Evolutionary conservation across 2,329 filamentous ascomycete species (phyloP), one percentile per base, ranked within the genome.

Genomic region (Alternaria rosae): DNA sequence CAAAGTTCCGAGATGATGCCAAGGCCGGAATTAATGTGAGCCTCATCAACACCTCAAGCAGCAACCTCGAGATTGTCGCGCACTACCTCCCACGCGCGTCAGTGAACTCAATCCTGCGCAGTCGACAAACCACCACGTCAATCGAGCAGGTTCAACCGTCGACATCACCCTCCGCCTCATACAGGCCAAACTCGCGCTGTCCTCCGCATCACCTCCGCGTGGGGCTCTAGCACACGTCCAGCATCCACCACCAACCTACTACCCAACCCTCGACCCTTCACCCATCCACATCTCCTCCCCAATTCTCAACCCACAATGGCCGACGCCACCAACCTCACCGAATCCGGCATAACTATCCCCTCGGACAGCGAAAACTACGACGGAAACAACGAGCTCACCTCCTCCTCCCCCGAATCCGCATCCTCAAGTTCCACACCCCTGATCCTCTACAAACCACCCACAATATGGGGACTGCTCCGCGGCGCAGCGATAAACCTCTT

Each of bases 401-500:
- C 88, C 4, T 89, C 89, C 51, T 86, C 88, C 3, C 84, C 86
- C 1, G 87, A 88, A 2, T 88, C 88, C 1, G 87, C 88, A 1
- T 88, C 88, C 4, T 84, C 85, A 8, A 82, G 82, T 55, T 90
- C 88, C 11, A 86, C 88, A 1, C 90, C 91, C 9, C 81, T 97
- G 72, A 90, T 97, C 50, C 87, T 98, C 48, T 99, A 98, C 85
- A 89, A 89, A 68, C 93, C 94, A 4, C 94, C 95, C 3, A 96
- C 93, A 0, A 74, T 96, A 45, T 97, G 92, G 92, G 89, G 92
- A 10, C 80, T 99, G 65, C 69, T 97, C 57, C 89, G 94, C 57
- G 93, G 95, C 38, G 92, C 93, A 15, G 93, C 94, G 6, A 99
- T 99, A 82, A 99, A 99, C 79, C 84, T 99, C n/a, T 74, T 99